These are phyloP conservation scores for Plenodomus lindquistii DNA, from an alignment of 2,329 filamentous ascomycete genomes.

Conservation along the genomic window DNA sequence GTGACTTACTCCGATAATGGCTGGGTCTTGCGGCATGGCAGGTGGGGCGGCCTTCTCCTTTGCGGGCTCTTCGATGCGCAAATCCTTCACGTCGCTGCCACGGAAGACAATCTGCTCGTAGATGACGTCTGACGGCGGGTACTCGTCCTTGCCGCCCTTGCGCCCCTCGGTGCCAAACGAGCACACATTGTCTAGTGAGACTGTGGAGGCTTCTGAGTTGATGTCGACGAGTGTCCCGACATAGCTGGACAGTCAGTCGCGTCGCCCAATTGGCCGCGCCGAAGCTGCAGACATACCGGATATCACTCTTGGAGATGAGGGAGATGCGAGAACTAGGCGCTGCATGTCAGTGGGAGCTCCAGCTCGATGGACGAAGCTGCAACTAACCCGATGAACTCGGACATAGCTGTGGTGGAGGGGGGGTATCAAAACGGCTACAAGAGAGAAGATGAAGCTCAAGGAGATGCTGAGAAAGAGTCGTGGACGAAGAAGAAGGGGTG, in stretches of 20 bases:
- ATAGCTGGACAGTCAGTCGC: constrained; percentile 65
- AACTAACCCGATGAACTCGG: constrained; percentile 64
- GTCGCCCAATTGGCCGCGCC: constrained; percentile 15
- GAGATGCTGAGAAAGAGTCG: constrained; percentile 4
- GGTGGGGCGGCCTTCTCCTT: constrained; percentile 70
- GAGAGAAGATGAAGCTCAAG: constrained; percentile 23
- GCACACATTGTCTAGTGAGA: constrained; percentile 93
- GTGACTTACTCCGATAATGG: constrained; percentile 90
- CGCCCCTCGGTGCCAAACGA: constrained; percentile 95
- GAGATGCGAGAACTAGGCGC: constrained; percentile 81
- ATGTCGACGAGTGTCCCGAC: constrained; percentile 96
- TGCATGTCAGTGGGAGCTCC: constrained; percentile 42
- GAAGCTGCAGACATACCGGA: constrained; percentile 67
- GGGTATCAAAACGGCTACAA: constrained; percentile 30
- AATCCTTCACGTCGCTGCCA: constrained; percentile 96
- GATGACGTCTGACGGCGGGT: constrained; percentile 79
- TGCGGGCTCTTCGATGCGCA: constrained; percentile 85
- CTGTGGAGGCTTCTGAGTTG: constrained; percentile 95
- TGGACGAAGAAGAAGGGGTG: constrained; percentile 17
- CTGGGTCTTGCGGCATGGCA: constrained; percentile 88
- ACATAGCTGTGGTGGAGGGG: constrained; percentile 50
- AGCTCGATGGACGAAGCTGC: constrained; percentile 40
- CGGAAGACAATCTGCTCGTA: constrained; percentile 99
- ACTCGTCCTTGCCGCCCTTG: constrained; percentile 78
- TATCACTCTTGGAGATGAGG: constrained; percentile 95